These are phyloP conservation scores for Xylariaceae sp. DNA, from an alignment of 2,329 filamentous ascomycete species.

Conservation along the genomic window DNA sequence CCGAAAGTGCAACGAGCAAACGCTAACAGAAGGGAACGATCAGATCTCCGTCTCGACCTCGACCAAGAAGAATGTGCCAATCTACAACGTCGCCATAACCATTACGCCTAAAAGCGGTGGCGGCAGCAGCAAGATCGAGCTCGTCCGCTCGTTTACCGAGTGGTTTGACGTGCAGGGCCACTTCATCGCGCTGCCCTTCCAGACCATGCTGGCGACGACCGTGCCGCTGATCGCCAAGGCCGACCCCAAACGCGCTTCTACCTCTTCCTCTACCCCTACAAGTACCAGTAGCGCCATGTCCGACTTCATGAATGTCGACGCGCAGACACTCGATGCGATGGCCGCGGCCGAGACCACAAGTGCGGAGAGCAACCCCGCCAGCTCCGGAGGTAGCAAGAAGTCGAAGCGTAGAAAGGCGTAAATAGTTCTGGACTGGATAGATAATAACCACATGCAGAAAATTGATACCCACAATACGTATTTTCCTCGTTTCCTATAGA, in stretches of 20 bases:
- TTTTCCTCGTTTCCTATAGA: background rate
- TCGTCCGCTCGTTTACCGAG: slow-evolving; percentile 69
- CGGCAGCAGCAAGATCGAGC: slow-evolving; percentile 52
- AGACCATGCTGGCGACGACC: slow-evolving; percentile 74
- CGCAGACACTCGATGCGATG: slow-evolving; percentile 56
- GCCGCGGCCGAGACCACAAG: slow-evolving; percentile 36
- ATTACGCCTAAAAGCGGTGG: slow-evolving; percentile 51
- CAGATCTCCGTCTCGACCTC: slow-evolving; percentile 76
- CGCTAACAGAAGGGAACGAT: background rate
- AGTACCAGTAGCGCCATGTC: background rate
- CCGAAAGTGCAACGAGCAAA: background rate
- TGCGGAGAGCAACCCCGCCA: slow-evolving; percentile 25
- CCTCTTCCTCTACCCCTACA: slow-evolving; percentile 25
- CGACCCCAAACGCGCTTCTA: slow-evolving; percentile 64
- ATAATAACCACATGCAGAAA: slow-evolving; percentile 5
- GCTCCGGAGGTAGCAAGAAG: slow-evolving; percentile 36
- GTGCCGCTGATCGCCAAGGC: slow-evolving; percentile 69
- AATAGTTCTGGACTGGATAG: slow-evolving; percentile 3
- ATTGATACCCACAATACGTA: slow-evolving; percentile 22
- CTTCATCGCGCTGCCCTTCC: slow-evolving; percentile 78
- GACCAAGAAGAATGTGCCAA: slow-evolving; percentile 78
- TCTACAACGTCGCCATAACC: slow-evolving; percentile 76
- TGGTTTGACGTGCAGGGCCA: slow-evolving; percentile 79
- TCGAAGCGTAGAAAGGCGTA: slow-evolving; percentile 44
- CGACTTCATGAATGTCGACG: slow-evolving; percentile 47